Evolutionary conservation across 176 grass and related monocot species (phyloP), one percentile per base, ranked within the genome.

Genomic region (Olyra latifolia): DNA sequence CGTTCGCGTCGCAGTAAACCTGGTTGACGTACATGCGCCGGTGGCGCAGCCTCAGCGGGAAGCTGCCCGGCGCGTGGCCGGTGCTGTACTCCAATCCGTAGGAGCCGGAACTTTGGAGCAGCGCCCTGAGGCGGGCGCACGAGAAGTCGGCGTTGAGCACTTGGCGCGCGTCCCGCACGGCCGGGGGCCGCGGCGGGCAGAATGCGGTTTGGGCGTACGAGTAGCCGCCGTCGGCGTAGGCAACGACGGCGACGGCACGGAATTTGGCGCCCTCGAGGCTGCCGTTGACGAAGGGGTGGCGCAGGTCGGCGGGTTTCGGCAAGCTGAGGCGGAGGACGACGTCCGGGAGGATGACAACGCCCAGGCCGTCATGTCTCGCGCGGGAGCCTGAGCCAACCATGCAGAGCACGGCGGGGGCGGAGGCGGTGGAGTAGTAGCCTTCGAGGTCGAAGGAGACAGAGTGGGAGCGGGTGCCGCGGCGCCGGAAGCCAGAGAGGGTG

Each of bases 201-300:
- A 16, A 53, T 20, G 50, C 50, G 19, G 17, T 20, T 7, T n/a
- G 19, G 7, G 10, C 28, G 78, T 87, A 91, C 16, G 28, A 1
- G 42, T 97, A 97, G 25, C 39, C 17, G 2, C 40, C 65, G 14
- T 84, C 78, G 35, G 32, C 83, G 52, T 91, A 97, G 9, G 86
- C 81, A 30, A 91, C 27, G 57, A 91, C 72, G 7, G 66, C 62
- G 16, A 91, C 62, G 23, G 58, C 19, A 7, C 76, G 11, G 60
- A 91, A 89, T 19, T 80, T 24, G 9, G 49, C 8, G 56, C 57
- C 88, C 44, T 71, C 6, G 20, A 97, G 35, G 15, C 14, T 48
- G 58, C 88, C 94, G 5, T 25, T 78, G 5, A 89, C 45, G 55
- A 88, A 76, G 20, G 82, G 80, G 60, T 78, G 69, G 10, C 59